Evolutionary conservation across 2,329 filamentous ascomycete genomes (phyloP).

Genomic region (Colletotrichum sp.): DNA sequence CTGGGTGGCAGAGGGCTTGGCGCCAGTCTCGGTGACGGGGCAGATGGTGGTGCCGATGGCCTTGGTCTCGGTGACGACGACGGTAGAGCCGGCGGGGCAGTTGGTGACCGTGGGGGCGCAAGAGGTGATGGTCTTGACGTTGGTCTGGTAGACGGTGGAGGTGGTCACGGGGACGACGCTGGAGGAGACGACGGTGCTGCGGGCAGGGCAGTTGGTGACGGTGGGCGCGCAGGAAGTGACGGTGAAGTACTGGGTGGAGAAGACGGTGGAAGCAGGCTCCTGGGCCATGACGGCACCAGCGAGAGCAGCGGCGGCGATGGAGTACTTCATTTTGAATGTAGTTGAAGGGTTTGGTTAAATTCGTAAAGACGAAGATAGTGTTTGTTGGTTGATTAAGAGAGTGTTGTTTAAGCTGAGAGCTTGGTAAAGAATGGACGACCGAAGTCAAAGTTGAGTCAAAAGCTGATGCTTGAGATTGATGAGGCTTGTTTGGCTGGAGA

Average conservation of each 20-base stretch:
- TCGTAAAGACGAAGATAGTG: constrained; percentile 31
- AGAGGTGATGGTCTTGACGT: constrained; percentile 65
- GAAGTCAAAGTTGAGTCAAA: constrained; percentile 55
- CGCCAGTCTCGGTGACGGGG: constrained; percentile 29
- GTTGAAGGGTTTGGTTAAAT: constrained; percentile 23
- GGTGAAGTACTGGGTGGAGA: constrained; percentile 60
- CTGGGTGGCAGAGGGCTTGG: constrained; percentile 23
- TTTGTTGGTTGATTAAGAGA: constrained; percentile 30
- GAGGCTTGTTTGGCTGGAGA: constrained; percentile 51
- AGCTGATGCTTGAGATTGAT: constrained; percentile 37
- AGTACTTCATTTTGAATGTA: constrained; percentile 68
- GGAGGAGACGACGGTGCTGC: constrained; percentile 44
- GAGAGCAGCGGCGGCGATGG: constrained; percentile 52
- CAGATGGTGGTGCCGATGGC: constrained; percentile 50
- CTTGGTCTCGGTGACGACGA: constrained; percentile 40
- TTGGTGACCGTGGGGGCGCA: constrained; percentile 65
- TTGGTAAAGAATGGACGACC: constrained; percentile 63
- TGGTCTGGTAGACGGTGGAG: constrained; percentile 61
- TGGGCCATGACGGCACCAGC: constrained; percentile 48
- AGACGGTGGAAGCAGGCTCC: constrained; percentile 48
- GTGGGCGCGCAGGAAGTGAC: constrained; percentile 58
- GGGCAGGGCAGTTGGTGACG: constrained; percentile 53
- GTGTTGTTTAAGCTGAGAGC: constrained; percentile 33
- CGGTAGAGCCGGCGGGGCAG: constrained; percentile 58
- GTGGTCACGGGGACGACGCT: constrained; percentile 40